These are phyloP conservation scores for Fusarium equiseti DNA, from an alignment of 2,329 filamentous ascomycete genomes.

Conservation along the genomic window DNA sequence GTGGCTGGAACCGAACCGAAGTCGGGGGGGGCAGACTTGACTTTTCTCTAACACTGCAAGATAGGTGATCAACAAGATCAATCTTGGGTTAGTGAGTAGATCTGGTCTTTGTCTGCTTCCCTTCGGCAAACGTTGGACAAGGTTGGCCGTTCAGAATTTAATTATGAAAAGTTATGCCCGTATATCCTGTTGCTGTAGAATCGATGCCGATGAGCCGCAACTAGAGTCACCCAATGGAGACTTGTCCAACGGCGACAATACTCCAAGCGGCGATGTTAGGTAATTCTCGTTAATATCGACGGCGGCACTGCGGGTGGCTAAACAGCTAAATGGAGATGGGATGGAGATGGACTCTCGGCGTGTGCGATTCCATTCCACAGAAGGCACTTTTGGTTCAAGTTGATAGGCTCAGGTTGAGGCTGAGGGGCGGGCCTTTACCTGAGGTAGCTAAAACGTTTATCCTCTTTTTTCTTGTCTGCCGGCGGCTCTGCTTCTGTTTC, in stretches of 20 bases:
- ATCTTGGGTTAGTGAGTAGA: background rate
- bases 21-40: conserved; percentile 6
- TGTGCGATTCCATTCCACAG: conserved; percentile 43
- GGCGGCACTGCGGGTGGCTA: conserved; percentile 38
- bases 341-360: conserved; percentile 16
- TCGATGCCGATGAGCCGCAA: conserved; percentile 23
- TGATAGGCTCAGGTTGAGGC: conserved; percentile 23
- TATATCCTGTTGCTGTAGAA: conserved; percentile 4
- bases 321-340: conserved; percentile 14
- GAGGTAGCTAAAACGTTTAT: conserved; percentile 26
- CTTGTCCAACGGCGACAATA: conserved; percentile 20
- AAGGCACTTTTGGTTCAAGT: conserved; percentile 14
- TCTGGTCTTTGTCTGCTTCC: background rate
- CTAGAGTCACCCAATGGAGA: conserved; percentile 9
- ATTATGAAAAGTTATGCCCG: conserved; percentile 8
- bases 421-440: conserved; percentile 26
- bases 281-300: conserved; percentile 25
- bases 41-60: conserved; percentile 10
- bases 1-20: conserved; percentile 26
- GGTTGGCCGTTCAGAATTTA: conserved; percentile 9
- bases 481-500: conserved; percentile 24
- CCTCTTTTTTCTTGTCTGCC: conserved; percentile 8
- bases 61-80: conserved; percentile 4
- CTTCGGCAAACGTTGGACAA: background rate
- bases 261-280: conserved; percentile 39